Evolutionary conservation across 768 basidiomycete species (phyloP).

Genomic region (Cystofilobasidium capitatum): DNA sequence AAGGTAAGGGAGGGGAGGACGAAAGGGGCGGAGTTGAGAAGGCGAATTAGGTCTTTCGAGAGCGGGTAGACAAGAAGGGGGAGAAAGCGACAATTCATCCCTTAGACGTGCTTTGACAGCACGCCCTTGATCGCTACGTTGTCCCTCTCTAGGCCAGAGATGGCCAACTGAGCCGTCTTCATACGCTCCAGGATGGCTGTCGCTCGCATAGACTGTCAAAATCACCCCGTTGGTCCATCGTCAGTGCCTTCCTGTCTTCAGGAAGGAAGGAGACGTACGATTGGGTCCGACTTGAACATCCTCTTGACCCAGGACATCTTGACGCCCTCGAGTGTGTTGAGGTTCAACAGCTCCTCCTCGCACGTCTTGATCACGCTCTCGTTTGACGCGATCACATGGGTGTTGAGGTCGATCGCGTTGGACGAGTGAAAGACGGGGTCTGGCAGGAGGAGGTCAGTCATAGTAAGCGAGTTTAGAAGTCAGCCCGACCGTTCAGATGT

Average conservation of each 20-base stretch:
- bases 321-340: slow-evolving; percentile 56
- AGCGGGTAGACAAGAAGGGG: no score
- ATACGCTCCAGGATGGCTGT: slow-evolving; percentile 67
- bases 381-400: slow-evolving; percentile 42
- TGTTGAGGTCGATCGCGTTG: slow-evolving; percentile 71
- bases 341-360: slow-evolving; percentile 62
- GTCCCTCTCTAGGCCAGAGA: slow-evolving; percentile 60
- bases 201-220: slow-evolving; percentile 45
- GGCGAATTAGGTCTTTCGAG: no score
- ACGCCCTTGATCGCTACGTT: slow-evolving; percentile 59
- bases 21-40: no score
- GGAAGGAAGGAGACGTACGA: neutral
- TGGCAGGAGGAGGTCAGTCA: slow-evolving; percentile 32
- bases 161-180: slow-evolving; percentile 55
- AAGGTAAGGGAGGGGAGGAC: no score
- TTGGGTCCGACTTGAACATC: slow-evolving; percentile 9
- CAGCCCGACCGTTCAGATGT: no score
- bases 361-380: slow-evolving; percentile 60
- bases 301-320: slow-evolving; percentile 41
- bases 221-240: slow-evolving; percentile 2
- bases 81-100: no score
- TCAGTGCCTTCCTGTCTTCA: neutral
- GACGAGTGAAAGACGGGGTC: slow-evolving; percentile 69
- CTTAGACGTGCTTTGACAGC: slow-evolving; percentile 11
- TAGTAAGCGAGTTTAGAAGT: neutral